Conservation (phyloP, 1,284 basidiomycete species). For the Marasmius sp. region DNA sequence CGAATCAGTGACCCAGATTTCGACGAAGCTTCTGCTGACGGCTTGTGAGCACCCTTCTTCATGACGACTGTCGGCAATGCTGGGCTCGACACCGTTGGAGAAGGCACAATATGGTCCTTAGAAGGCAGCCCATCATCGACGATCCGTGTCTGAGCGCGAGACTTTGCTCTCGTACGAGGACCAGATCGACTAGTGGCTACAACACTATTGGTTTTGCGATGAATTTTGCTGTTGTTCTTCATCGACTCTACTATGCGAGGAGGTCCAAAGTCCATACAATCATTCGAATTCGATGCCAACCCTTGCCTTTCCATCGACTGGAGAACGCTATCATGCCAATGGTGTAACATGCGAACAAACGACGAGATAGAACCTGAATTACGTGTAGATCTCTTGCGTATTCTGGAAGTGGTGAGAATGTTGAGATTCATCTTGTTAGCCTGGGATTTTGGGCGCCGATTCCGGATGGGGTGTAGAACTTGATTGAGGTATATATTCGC, state of each 20-base stretch:
- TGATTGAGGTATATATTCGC: constrained; percentile 40
- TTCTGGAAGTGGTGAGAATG: neutral
- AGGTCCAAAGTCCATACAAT: constrained; percentile 10
- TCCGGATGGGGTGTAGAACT: constrained; percentile 8
- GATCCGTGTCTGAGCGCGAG: neutral
- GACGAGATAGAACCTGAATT: constrained; percentile 22
- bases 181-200: neutral
- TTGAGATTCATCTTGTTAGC: constrained; percentile 13
- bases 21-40: neutral
- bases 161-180: neutral
- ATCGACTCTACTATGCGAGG: neutral
- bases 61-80: neutral
- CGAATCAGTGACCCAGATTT: neutral
- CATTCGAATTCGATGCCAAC: constrained; percentile 2
- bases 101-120: neutral
- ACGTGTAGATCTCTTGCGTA: neutral
- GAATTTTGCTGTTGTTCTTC: neutral
- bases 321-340: constrained; percentile 24
- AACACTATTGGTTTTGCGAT: neutral
- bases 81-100: neutral
- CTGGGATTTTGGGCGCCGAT: neutral
- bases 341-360: constrained; percentile 34
- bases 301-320: constrained; percentile 21
- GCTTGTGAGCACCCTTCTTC: neutral
- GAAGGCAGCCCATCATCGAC: neutral